phyloP scores from a whole-genome alignment of 2,329 filamentous ascomycete species.

The Massarina eburnea region DNA sequence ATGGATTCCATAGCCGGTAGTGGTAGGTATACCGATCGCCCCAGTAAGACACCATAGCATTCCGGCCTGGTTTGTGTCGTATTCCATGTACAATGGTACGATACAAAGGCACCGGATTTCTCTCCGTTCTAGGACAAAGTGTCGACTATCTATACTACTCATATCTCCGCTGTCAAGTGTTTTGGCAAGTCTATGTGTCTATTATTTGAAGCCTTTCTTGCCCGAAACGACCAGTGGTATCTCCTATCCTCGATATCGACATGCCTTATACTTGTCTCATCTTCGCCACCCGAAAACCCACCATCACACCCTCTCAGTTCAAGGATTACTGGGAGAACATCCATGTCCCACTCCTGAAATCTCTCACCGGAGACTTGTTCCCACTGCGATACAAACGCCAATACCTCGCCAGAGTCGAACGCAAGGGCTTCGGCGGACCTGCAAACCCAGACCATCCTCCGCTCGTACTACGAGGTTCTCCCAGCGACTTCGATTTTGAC shows the following conservation, averaged over 20 bases:
- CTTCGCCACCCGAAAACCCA: conserved; percentile 26
- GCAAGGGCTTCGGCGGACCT: conserved; percentile 29
- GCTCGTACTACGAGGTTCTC: conserved; percentile 23
- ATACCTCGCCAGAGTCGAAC: conserved; percentile 27
- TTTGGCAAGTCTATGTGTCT: no score
- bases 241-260: no score
- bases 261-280: conserved; percentile 31
- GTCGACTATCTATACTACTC: no score
- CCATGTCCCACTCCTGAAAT: conserved; percentile 28
- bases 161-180: no score
- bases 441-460: conserved; percentile 25
- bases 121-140: no score
- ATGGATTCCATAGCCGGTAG: neutral
- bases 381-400: conserved; percentile 24
- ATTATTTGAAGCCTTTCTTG: no score
- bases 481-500: conserved; percentile 28
- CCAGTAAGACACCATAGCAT: no score
- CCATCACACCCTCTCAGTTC: conserved; percentile 27
- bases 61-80: no score
- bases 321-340: conserved; percentile 28
- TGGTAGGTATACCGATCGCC: neutral
- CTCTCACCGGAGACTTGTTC: conserved; percentile 19
- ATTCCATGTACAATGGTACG: no score
- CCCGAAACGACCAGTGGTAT: no score
- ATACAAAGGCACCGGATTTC: no score